Conservation (phyloP, 176 grass and related monocot species). For the Cocos nucifera region DNA sequence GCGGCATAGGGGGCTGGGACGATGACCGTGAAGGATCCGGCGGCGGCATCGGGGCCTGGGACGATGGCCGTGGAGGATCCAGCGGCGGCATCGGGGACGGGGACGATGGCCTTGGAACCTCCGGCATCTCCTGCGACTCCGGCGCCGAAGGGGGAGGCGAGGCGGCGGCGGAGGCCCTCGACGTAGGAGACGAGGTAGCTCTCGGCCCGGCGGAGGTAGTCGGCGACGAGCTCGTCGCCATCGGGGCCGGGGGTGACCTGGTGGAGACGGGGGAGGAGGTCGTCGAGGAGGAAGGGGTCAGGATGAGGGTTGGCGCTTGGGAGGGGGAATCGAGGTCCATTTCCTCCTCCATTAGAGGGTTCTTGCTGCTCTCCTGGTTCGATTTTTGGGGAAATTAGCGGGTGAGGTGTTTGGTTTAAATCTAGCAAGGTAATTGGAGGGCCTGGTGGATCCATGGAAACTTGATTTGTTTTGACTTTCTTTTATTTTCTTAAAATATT, state of each 20-base stretch:
- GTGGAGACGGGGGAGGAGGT: slow-evolving; percentile 15
- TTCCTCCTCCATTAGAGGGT: no score
- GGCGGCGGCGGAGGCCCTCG: neutral
- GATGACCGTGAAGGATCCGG: neutral
- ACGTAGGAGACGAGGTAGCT: slow-evolving; percentile 8
- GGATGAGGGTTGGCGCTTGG: neutral
- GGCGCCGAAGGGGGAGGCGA: neutral
- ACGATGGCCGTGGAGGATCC: neutral
- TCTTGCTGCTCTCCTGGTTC: slow-evolving; percentile 6
- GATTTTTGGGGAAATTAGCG: slow-evolving; percentile 21
- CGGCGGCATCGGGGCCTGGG: neutral
- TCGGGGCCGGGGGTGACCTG: slow-evolving; percentile 24
- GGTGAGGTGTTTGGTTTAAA: no score
- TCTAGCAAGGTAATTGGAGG: no score
- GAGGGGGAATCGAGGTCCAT: no score
- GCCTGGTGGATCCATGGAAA: no score
- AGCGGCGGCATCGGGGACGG: neutral
- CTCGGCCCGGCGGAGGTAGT: slow-evolving; percentile 20
- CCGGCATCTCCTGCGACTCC: no score
- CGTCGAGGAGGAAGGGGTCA: slow-evolving; percentile 14
- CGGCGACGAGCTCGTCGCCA: slow-evolving; percentile 12
- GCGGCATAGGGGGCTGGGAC: neutral
- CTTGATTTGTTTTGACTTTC: no score
- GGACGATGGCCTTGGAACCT: neutral
- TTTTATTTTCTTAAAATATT: no score